phyloP scores from a whole-genome alignment of 2,329 filamentous ascomycete species.

The Zasmidium cellare region DNA sequence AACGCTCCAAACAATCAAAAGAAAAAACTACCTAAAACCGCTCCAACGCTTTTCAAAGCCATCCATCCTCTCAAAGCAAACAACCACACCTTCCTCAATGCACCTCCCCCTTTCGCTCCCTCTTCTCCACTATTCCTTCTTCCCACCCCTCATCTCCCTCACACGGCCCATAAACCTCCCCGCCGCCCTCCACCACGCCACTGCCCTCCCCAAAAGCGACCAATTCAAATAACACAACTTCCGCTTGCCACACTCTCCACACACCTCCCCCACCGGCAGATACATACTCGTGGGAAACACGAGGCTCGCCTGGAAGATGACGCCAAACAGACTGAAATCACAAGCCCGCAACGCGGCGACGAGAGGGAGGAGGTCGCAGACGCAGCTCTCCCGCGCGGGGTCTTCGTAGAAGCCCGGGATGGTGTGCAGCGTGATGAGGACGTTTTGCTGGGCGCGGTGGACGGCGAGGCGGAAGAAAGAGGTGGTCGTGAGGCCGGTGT shows the following conservation, averaged over 20 bases:
- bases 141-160: too few relatives aligned
- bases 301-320: not conserved
- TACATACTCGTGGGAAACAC: not conserved
- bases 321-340: not conserved
- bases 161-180: not conserved
- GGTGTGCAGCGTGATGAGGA: not conserved
- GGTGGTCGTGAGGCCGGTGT: too few relatives aligned
- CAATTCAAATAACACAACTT: not conserved
- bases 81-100: too few relatives aligned
- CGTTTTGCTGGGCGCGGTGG: not conserved
- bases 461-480: not conserved
- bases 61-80: too few relatives aligned
- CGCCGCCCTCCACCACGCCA: not conserved
- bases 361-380: not conserved
- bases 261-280: not conserved
- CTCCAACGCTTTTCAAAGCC: too few relatives aligned
- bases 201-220: not conserved
- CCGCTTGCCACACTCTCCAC: not conserved
- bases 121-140: too few relatives aligned
- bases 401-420: not conserved
- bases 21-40: too few relatives aligned
- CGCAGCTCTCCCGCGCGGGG: not conserved
- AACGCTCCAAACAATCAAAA: too few relatives aligned
- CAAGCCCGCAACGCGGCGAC: not conserved
- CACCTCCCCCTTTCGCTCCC: too few relatives aligned